Conservation (phyloP, 495 filamentous ascomycete species). For the Neurospora sp. region DNA sequence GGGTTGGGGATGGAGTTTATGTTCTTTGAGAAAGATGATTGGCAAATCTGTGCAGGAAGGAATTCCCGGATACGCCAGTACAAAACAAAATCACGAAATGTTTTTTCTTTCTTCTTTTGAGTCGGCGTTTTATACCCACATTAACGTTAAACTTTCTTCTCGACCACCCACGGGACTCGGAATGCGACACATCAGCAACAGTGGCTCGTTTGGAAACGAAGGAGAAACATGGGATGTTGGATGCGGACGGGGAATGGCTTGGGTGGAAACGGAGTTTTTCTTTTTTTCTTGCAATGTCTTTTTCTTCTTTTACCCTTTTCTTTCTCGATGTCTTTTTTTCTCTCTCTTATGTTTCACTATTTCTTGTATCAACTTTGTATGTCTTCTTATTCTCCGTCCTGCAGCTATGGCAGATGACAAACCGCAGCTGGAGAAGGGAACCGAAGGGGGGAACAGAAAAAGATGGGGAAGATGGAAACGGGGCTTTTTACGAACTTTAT, state of each 20-base stretch:
- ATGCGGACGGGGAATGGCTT: not conserved
- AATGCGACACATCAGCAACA: not conserved
- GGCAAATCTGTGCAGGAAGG: not conserved
- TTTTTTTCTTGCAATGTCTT: slow-evolving; percentile 5
- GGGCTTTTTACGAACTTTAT: not conserved
- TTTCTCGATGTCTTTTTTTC: slow-evolving; percentile 11
- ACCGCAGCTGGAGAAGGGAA: not conserved
- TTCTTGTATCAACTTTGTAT: slow-evolving; percentile 3
- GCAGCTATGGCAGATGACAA: not conserved
- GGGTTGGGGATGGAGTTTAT: not conserved
- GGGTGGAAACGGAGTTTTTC: not conserved
- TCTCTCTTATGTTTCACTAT: slow-evolving; percentile 9
- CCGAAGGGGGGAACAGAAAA: not conserved
- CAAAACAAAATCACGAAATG: not conserved
- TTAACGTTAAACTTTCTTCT: not conserved
- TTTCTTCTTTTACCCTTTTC: slow-evolving; percentile 20
- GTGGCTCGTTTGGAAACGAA: not conserved
- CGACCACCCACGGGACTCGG: not conserved
- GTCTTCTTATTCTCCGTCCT: not conserved
- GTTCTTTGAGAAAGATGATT: not conserved
- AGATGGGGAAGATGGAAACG: not conserved
- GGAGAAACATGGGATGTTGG: not conserved
- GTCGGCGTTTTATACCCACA: not conserved
- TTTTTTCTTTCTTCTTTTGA: not conserved
- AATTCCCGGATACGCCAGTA: not conserved